Percentiles rank a stretch among this genome's conserved stretches.
Evolutionary conservation across 805 yeast genomes (phyloP).

Genomic region (Hanseniaspora hatyaiensis): DNA sequence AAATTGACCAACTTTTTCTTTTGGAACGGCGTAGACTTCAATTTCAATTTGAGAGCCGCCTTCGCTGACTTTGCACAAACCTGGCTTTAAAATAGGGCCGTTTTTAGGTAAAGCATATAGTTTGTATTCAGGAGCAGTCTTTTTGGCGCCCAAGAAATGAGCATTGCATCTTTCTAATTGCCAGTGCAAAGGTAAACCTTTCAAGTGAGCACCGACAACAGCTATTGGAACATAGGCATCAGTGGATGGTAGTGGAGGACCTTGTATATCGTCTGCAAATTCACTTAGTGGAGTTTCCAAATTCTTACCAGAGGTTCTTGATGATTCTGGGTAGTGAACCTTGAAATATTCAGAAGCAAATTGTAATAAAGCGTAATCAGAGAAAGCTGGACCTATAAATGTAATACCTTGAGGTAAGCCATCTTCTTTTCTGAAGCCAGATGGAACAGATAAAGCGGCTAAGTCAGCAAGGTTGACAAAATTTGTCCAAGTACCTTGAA

Average conservation of each 20-base stretch:
- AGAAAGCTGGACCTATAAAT: conserved; percentile 64
- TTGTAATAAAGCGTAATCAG: conserved; percentile 80
- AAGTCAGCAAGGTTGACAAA: conserved; percentile 89
- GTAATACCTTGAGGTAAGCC: conserved; percentile 89
- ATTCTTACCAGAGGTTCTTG: conserved; percentile 45
- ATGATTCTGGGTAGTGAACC: conserved; percentile 32
- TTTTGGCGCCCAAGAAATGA: conserved; percentile 48
- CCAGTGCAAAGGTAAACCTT: conserved; percentile 86
- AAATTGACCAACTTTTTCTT: conserved; percentile 66
- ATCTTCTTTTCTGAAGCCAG: conserved; percentile 66
- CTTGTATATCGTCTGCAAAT: background rate
- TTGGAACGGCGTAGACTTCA: conserved; percentile 77
- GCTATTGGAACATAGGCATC: conserved; percentile 53
- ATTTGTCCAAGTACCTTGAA: conserved; percentile 97
- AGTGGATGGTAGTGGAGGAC: conserved; percentile 25
- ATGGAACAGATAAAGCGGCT: conserved; percentile 84
- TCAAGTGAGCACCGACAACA: conserved; percentile 91
- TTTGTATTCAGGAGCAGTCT: conserved; percentile 59
- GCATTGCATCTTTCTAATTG: conserved; percentile 81
- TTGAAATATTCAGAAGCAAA: conserved; percentile 64
- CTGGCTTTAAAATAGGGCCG: conserved; percentile 84
- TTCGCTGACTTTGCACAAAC: conserved; percentile 53
- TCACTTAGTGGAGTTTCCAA: conserved; percentile 17
- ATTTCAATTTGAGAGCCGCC: conserved; percentile 53
- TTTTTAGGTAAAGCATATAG: conserved; percentile 70